Evolutionary conservation across 2,329 filamentous ascomycete species (phyloP).

Genomic region (Blumeriella jaapii): DNA sequence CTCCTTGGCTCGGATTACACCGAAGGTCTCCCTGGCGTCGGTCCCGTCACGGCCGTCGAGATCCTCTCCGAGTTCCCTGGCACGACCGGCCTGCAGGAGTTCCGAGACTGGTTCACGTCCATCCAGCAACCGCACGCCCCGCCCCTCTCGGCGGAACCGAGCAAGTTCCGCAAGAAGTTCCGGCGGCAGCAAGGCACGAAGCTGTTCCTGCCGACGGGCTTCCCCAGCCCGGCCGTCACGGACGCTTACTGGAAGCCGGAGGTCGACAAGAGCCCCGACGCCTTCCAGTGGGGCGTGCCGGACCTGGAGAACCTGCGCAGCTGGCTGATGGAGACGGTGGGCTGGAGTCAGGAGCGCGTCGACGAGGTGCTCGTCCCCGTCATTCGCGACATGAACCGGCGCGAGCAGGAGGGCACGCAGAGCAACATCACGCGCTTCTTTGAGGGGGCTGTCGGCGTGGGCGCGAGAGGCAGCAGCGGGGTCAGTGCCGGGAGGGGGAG

Average conservation of each 20-base stretch:
- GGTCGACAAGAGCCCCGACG: conserved; percentile 66
- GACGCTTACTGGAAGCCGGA: conserved; percentile 79
- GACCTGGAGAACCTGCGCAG: conserved; percentile 74
- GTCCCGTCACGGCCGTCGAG: conserved; percentile 88
- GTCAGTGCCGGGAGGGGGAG: conserved; percentile 51
- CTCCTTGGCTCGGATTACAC: conserved; percentile 92
- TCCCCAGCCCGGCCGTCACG: conserved; percentile 68
- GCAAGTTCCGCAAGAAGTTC: conserved; percentile 76
- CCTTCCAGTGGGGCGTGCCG: conserved; percentile 92
- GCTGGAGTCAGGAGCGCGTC: conserved; percentile 83
- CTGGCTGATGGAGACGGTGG: conserved; percentile 85
- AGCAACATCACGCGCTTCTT: conserved; percentile 94
- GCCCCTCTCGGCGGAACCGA: conserved; percentile 49
- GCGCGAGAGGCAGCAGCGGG: conserved; percentile 40
- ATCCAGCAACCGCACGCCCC: conserved; percentile 62
- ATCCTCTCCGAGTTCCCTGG: conserved; percentile 79
- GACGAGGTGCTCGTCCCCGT: conserved; percentile 95
- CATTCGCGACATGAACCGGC: conserved; percentile 85
- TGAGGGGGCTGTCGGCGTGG: conserved; percentile 58
- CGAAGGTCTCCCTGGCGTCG: conserved; percentile 79
- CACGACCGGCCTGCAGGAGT: conserved; percentile 50
- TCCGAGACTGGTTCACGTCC: conserved; percentile 77
- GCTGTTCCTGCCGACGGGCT: conserved; percentile 70
- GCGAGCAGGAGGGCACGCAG: conserved; percentile 84
- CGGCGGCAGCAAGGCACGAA: conserved; percentile 68